Evolutionary conservation across 2,329 filamentous ascomycete species (phyloP), one percentile per base, ranked within the genome.

Genomic region (Pseudogymnoascus sp.): DNA sequence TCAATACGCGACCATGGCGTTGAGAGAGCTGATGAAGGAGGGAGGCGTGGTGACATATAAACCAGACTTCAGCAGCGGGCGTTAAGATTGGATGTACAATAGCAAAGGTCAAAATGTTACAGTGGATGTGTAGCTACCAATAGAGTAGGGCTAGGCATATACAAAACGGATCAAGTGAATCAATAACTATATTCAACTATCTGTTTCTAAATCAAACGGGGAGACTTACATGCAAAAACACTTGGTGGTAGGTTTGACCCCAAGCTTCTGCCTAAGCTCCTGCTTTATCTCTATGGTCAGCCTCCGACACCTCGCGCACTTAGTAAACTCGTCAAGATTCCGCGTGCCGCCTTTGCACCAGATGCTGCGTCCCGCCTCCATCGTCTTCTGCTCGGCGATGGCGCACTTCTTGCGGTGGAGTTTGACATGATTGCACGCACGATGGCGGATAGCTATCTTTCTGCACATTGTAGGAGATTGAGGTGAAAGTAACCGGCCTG

Each of bases 1-100:
- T 71, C 89, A 91, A 71, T 96, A 96, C 76, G 91, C 91, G 0
- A 96, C 91, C 0, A 90, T 96, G 80, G 89, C 89, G 11, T 73
- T 96, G 67, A 79, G 91, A 61, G 91, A 96, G 76, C 75, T 96
- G 66, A 92, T 91, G 80, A 89, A 86, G 71, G 86, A 85, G 67
- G 71, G 86, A 2, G 87, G 85, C 11, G 78, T 86, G 4, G 79
- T 79, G 70, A 79, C 81, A 6, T 89, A 82, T 69, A 84, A 85
- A 74, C 83, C 87, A 5, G 86, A 88, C 60, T 89, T 83, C 70
- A 78, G 79, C 65, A 66, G 69, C 14, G 68, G 68, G 35, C 50
- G 67, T 59, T 68, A 62, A 59, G n/a, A 26, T 19, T 7, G 11
- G 50, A 14, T 35, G 50, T 56, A 56, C 7, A 35, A 56, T 56